phyloP scores from a whole-genome alignment of 805 yeast genomes.

The Myxozyma melibiosi region DNA sequence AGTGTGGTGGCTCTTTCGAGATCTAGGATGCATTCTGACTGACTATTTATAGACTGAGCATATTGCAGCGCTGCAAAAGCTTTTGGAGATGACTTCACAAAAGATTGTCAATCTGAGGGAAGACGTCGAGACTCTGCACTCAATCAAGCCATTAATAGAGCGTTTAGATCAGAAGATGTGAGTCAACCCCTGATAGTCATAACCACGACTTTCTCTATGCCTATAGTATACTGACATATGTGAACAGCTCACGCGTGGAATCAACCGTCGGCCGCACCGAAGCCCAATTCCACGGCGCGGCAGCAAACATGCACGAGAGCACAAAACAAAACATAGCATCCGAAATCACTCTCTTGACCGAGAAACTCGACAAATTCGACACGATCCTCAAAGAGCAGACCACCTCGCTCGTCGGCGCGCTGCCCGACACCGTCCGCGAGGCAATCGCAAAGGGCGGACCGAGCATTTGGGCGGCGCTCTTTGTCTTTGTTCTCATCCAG shows the following conservation, averaged over 20 bases:
- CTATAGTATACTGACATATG: not conserved
- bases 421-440: slow-evolving; percentile 36
- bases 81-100: slow-evolving; percentile 7
- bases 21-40: not conserved
- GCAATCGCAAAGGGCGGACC: slow-evolving; percentile 38
- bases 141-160: slow-evolving; percentile 25
- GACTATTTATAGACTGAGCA: slow-evolving; percentile 4
- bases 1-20: not conserved
- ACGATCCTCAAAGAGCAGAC: slow-evolving; percentile 38
- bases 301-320: slow-evolving; percentile 30
- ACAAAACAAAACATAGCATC: slow-evolving; percentile 29
- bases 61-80: slow-evolving; percentile 8
- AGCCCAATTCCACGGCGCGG: slow-evolving; percentile 33
- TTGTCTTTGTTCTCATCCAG: slow-evolving; percentile 35
- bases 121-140: slow-evolving; percentile 24
- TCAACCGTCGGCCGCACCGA: slow-evolving; percentile 23
- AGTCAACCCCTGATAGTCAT: no score
- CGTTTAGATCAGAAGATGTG: slow-evolving; percentile 29
- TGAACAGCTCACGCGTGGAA: slow-evolving; percentile 29
- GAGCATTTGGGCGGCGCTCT: slow-evolving; percentile 36
- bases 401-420: slow-evolving; percentile 34
- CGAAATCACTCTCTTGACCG: slow-evolving; percentile 27
- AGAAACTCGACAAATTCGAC: slow-evolving; percentile 28
- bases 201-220: not conserved
- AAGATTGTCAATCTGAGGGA: slow-evolving; percentile 21